These are phyloP conservation scores for Solanum hybrid DNA, from an alignment of 305 asterid genomes.

Conservation along the genomic window DNA sequence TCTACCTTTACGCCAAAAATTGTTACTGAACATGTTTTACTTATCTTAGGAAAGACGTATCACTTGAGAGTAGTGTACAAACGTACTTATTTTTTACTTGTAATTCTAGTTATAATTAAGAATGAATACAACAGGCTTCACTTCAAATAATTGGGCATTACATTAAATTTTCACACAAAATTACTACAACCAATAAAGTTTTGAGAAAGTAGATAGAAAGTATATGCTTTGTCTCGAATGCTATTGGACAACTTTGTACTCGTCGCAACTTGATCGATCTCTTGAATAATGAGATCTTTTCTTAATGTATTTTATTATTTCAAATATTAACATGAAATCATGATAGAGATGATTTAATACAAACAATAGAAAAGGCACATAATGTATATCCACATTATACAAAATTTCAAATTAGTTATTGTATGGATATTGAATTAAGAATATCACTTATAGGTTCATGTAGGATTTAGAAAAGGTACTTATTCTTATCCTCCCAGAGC, in stretches of 20 bases:
- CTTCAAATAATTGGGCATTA: too few relatives aligned
- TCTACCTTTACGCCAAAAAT: too few relatives aligned
- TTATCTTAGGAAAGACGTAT: too few relatives aligned
- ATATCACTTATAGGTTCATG: background rate
- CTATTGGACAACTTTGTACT: background rate
- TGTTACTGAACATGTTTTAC: too few relatives aligned
- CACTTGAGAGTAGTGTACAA: too few relatives aligned
- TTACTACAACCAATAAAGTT: background rate
- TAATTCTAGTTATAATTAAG: too few relatives aligned
- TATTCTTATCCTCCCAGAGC: background rate
- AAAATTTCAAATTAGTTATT: background rate
- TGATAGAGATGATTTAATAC: background rate
- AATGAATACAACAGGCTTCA: too few relatives aligned
- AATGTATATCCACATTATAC: background rate
- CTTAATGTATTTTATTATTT: too few relatives aligned
- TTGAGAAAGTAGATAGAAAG: background rate
- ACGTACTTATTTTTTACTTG: too few relatives aligned
- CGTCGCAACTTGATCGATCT: background rate
- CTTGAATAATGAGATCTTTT: background rate
- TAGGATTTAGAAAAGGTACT: background rate
- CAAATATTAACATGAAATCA: background rate
- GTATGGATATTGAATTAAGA: background rate
- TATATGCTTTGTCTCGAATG: background rate
- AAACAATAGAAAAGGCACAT: background rate
- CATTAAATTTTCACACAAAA: too few relatives aligned